A percentile compares a stretch with the other conserved stretches of the same genome.
phyloP scores from a whole-genome alignment of 768 basidiomycete species.

The Strobilomyces confusus region DNA sequence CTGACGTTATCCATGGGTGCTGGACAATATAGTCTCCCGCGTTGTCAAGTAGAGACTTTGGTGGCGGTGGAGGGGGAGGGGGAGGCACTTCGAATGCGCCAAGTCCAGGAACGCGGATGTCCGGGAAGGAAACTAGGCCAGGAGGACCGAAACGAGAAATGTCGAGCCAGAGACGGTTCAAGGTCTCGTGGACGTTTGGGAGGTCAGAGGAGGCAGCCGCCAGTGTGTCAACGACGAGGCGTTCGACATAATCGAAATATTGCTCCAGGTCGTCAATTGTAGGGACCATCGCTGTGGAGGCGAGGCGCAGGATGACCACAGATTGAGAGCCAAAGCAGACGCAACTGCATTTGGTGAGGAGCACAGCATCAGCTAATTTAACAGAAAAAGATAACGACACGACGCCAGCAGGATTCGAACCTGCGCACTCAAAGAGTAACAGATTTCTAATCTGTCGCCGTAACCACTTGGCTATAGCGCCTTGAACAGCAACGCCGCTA shows the following conservation, averaged over 20 bases:
- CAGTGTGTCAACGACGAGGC: slow-evolving; percentile 53
- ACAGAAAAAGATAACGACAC: slow-evolving; percentile 12
- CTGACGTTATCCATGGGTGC: slow-evolving; percentile 60
- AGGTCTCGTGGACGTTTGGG: slow-evolving; percentile 59
- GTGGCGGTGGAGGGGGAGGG: slow-evolving; percentile 55
- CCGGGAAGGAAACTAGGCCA: slow-evolving; percentile 39
- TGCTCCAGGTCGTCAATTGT: slow-evolving; percentile 67
- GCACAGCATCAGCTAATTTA: slow-evolving; percentile 14
- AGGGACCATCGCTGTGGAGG: slow-evolving; percentile 25
- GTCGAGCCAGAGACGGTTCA: slow-evolving; percentile 72
- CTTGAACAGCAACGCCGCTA: slow-evolving; percentile 8
- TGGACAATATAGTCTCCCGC: slow-evolving; percentile 49
- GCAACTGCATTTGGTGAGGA: not conserved
- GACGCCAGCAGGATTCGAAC: slow-evolving; percentile 68
- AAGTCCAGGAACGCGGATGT: slow-evolving; percentile 59
- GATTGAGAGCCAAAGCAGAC: not conserved
- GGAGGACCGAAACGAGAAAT: slow-evolving; percentile 75
- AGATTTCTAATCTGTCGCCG: slow-evolving; percentile 77
- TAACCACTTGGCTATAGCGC: slow-evolving; percentile 81
- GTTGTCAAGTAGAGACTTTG: slow-evolving; percentile 42
- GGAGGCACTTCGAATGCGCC: slow-evolving; percentile 73
- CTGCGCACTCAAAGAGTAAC: slow-evolving; percentile 68
- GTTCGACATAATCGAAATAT: slow-evolving; percentile 63
- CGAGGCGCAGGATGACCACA: not conserved
- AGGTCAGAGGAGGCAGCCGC: slow-evolving; percentile 56